A percentile compares a stretch with the other conserved stretches of the same genome.
Conservation (phyloP, 768 basidiomycete genomes). For the Collybiopsis luxurians region DNA sequence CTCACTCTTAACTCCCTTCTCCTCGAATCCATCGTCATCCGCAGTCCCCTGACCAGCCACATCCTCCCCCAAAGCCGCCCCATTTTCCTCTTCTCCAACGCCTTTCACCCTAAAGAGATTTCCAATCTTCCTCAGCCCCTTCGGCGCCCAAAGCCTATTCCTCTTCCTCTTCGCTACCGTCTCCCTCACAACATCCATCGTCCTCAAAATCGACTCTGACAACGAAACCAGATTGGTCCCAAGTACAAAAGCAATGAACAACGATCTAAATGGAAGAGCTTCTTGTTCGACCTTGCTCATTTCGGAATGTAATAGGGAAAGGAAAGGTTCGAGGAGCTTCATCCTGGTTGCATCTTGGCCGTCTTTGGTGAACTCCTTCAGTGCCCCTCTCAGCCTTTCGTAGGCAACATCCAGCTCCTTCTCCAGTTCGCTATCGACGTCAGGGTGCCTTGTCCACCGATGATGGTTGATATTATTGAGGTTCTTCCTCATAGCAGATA, state of each 20-base stretch:
- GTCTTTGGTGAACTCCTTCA: slow-evolving; percentile 25
- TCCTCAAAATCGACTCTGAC: slow-evolving; percentile 29
- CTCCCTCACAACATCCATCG: slow-evolving; percentile 34
- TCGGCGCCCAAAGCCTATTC: slow-evolving; percentile 50
- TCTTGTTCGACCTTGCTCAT: not conserved
- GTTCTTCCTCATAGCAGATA: slow-evolving; percentile 21
- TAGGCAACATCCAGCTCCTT: slow-evolving; percentile 23
- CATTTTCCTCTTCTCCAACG: slow-evolving; percentile 21
- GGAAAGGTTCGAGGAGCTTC: slow-evolving; percentile 41
- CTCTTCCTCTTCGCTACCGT: slow-evolving; percentile 33
- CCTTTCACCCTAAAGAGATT: slow-evolving; percentile 10
- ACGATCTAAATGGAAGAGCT: slow-evolving; percentile 31
- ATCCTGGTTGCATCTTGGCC: slow-evolving; percentile 25
- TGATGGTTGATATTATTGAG: slow-evolving; percentile 31
- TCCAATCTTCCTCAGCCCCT: slow-evolving; percentile 31
- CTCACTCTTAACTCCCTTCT: slow-evolving; percentile 3
- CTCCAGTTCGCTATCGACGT: slow-evolving; percentile 14
- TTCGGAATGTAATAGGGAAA: slow-evolving; percentile 29
- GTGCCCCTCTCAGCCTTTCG: slow-evolving; percentile 19
- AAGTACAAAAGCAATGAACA: slow-evolving; percentile 51
- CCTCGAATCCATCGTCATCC: slow-evolving; percentile 11
- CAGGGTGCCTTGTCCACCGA: slow-evolving; percentile 24
- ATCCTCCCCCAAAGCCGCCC: slow-evolving; percentile 25
- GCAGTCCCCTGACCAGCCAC: slow-evolving; percentile 10
- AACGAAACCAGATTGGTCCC: slow-evolving; percentile 39